Percentiles rank a stretch among this genome's conserved stretches.
Evolutionary conservation across 768 basidiomycete species (phyloP).

Genomic region (Myochromella boudieri): DNA sequence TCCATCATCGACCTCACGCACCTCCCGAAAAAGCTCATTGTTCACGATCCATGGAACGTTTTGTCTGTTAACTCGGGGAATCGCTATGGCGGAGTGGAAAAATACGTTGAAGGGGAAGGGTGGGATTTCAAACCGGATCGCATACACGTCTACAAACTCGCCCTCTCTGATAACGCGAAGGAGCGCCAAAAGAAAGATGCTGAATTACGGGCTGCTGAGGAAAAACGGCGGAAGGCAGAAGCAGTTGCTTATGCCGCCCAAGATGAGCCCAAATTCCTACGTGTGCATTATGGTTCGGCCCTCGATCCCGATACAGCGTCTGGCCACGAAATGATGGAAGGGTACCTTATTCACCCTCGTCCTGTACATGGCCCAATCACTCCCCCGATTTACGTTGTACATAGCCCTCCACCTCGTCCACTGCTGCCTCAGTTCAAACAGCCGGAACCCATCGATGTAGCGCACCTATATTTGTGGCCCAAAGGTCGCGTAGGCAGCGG

Average conservation of each 20-base stretch:
- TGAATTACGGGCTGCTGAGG: constrained; percentile 8
- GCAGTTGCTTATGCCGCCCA: too few species aligned
- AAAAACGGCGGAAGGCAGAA: not conserved
- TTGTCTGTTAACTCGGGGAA: constrained; percentile 21
- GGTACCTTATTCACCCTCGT: constrained; percentile 11
- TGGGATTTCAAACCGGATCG: constrained; percentile 32
- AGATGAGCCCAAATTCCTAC: too few species aligned
- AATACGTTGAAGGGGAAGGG: not conserved
- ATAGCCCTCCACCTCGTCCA: constrained; percentile 23
- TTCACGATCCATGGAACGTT: constrained; percentile 43
- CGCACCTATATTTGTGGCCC: constrained; percentile 50
- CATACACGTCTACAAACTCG: constrained; percentile 30
- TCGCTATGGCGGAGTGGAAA: not conserved
- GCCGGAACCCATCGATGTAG: constrained; percentile 30
- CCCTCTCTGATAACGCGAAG: constrained; percentile 5
- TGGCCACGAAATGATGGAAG: too few species aligned
- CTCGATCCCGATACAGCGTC: too few species aligned
- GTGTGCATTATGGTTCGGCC: too few species aligned
- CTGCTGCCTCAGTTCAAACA: not conserved
- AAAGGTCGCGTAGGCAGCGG: constrained; percentile 39
- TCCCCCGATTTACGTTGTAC: constrained; percentile 27
- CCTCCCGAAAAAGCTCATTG: constrained; percentile 38
- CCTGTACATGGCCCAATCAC: constrained; percentile 13
- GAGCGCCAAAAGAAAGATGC: constrained; percentile 11
- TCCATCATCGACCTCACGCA: constrained; percentile 23